These are phyloP conservation scores for Lactuca sativa DNA, from an alignment of 129 eudicot species.

Conservation along the genomic window DNA sequence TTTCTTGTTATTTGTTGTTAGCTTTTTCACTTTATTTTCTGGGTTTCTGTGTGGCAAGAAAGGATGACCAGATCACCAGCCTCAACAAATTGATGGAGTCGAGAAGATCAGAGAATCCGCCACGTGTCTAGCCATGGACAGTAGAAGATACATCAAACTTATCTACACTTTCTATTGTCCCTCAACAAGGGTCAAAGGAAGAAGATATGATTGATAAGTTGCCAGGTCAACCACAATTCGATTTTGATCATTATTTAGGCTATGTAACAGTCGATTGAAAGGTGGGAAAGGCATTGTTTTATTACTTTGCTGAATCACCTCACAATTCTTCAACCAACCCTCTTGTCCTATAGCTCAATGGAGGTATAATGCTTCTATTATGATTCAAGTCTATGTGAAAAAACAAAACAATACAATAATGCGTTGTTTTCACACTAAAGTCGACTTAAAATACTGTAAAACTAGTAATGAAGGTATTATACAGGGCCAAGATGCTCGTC, in stretches of 20 bases:
- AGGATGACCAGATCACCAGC: constrained; percentile 25
- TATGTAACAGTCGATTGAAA: constrained; percentile 46
- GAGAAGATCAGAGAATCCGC: constrained; percentile 19
- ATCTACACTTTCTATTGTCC: constrained; percentile 18
- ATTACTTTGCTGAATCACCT: constrained; percentile 56
- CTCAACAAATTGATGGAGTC: constrained; percentile 29
- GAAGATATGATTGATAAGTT: constrained; percentile 40
- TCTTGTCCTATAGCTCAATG: constrained; percentile 52
- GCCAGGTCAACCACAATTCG: too few species aligned
- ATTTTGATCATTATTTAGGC: constrained; percentile 53
- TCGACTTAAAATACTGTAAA: too few species aligned
- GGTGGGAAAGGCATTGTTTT: constrained; percentile 53
- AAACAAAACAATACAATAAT: too few species aligned
- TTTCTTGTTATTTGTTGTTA: constrained; percentile 15
- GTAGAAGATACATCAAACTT: constrained; percentile 18
- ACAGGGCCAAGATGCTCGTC: too few species aligned
- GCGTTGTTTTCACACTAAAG: too few species aligned
- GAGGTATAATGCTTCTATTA: too few species aligned
- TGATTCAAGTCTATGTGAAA: too few species aligned
- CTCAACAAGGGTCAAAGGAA: too few species aligned
- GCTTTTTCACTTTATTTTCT: constrained; percentile 15
- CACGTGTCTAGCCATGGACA: constrained; percentile 11
- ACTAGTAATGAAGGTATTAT: too few species aligned
- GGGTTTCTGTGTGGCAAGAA: constrained; percentile 17
- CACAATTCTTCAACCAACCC: constrained; percentile 44